Evolutionary conservation across 306 rosid species (phyloP).

Genomic region (Canavalia gladiata): DNA sequence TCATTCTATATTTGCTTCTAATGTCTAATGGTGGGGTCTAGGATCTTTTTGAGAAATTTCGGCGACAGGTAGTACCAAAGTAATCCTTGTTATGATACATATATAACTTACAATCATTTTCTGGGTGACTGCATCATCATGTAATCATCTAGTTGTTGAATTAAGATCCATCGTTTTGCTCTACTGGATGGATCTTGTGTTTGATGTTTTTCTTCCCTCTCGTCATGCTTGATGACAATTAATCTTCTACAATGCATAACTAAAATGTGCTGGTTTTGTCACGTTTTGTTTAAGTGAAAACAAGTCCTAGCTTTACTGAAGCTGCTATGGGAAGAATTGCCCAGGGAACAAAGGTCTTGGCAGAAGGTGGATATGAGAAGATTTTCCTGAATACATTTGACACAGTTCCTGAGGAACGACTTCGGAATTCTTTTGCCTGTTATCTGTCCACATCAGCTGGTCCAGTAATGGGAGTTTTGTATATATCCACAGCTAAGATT

Average conservation of each 20-base stretch:
- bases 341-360: slow-evolving; percentile 91
- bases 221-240: neutral
- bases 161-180: neutral
- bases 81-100: neutral
- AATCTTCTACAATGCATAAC: slow-evolving; percentile 1
- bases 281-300: slow-evolving; percentile 68
- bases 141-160: neutral
- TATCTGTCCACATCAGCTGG: slow-evolving; percentile 95
- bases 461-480: slow-evolving; percentile 67
- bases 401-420: slow-evolving; percentile 77
- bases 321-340: slow-evolving; percentile 99
- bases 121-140: neutral
- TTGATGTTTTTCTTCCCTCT: neutral
- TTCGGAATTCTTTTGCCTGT: slow-evolving; percentile 86
- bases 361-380: slow-evolving; percentile 94
- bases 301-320: slow-evolving; percentile 91
- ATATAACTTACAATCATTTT: slow-evolving; percentile 8
- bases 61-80: neutral
- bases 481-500: slow-evolving; percentile 79
- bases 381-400: slow-evolving; percentile 81
- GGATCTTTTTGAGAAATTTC: neutral
- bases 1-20: slow-evolving; percentile 5
- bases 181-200: neutral
- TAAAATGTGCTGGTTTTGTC: slow-evolving; percentile 42
- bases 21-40: too few species aligned